Evolutionary conservation across 768 basidiomycete species (phyloP).

Genomic region (Lentinula boryana): DNA sequence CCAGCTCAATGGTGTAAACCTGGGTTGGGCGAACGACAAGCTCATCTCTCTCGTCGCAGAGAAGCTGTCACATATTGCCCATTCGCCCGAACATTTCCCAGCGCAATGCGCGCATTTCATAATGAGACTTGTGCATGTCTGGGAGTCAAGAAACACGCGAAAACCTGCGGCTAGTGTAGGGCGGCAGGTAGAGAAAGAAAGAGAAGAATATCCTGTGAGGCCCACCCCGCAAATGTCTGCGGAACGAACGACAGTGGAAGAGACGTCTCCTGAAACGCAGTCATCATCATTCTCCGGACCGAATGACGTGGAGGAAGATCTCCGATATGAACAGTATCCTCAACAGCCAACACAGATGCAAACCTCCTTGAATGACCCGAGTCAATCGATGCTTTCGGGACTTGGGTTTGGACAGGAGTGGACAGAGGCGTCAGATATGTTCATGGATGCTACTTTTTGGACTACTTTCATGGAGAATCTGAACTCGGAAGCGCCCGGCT

Average conservation of each 20-base stretch:
- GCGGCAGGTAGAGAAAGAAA: background rate
- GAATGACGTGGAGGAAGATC: background rate
- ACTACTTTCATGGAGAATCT: constrained; percentile 32
- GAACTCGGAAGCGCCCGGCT: background rate
- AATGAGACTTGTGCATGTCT: constrained; percentile 22
- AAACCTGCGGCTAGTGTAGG: background rate
- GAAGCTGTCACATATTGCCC: constrained; percentile 25
- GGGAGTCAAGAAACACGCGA: constrained; percentile 13
- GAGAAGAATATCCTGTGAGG: background rate
- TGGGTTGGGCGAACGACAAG: constrained; percentile 31
- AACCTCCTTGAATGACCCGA: background rate
- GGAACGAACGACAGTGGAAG: background rate
- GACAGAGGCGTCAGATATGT: constrained; percentile 22
- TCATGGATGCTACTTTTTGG: constrained; percentile 39
- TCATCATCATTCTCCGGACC: background rate
- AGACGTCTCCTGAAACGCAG: background rate
- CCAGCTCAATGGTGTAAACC: constrained; percentile 24
- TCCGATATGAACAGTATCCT: background rate
- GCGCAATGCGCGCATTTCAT: constrained; percentile 38
- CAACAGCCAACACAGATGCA: background rate
- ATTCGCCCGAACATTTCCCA: constrained; percentile 31
- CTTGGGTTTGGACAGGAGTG: background rate
- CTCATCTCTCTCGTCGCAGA: constrained; percentile 29
- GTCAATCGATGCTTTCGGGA: background rate
- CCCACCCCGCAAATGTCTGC: constrained; percentile 1